Evolutionary conservation across 768 basidiomycete species (phyloP).

Genomic region (Kwoniella dendrophila): DNA sequence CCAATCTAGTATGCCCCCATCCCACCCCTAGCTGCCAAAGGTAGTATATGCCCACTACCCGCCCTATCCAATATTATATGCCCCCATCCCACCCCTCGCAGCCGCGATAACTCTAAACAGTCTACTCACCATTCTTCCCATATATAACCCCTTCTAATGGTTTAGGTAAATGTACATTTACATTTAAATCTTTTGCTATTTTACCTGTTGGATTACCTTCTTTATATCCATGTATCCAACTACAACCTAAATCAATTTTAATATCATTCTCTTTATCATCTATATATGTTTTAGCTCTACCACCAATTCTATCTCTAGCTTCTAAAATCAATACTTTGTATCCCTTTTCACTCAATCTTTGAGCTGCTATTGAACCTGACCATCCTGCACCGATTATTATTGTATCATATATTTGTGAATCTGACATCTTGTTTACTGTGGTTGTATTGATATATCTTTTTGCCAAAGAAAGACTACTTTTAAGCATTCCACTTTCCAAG

Average conservation of each 20-base stretch:
- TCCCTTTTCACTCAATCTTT: slow-evolving; percentile 37
- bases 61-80: no score
- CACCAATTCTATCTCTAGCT: slow-evolving; percentile 50
- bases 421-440: slow-evolving; percentile 6
- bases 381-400: slow-evolving; percentile 54
- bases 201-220: slow-evolving; percentile 50
- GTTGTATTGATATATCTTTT: background rate
- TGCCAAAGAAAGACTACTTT: background rate
- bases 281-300: slow-evolving; percentile 46
- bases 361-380: slow-evolving; percentile 47
- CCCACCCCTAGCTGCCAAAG: no score
- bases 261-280: slow-evolving; percentile 34
- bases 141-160: slow-evolving; percentile 43
- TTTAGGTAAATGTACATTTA: slow-evolving; percentile 48
- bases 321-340: slow-evolving; percentile 50
- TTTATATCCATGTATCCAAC: slow-evolving; percentile 54
- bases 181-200: slow-evolving; percentile 44
- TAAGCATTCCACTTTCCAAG: background rate
- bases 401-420: slow-evolving; percentile 41
- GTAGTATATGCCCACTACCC: no score
- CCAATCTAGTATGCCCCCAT: no score
- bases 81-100: no score
- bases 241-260: slow-evolving; percentile 53
- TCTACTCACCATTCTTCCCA: slow-evolving; percentile 41
- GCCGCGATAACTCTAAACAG: background rate